Evolutionary conservation across 1,284 basidiomycete species (phyloP).

Genomic region (Ganoderma lingzhi): DNA sequence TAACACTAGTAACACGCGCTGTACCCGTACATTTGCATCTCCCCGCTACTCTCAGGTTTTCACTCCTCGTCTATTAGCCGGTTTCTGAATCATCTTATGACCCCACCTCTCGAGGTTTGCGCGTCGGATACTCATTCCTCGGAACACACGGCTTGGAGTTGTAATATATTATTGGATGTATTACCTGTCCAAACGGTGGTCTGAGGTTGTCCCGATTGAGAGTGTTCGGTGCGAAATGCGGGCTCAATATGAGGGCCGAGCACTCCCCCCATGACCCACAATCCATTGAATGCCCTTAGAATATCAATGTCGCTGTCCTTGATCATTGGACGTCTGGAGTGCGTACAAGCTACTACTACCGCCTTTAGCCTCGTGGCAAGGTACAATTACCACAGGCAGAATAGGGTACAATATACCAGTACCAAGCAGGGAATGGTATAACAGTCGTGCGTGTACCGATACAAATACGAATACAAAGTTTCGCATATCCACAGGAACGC

Average conservation of each 20-base stretch:
- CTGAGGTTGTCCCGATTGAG: neutral
- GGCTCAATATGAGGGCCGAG: neutral
- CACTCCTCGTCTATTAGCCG: neutral
- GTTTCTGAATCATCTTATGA: neutral
- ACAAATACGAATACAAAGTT: too few species aligned
- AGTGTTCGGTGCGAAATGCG: neutral
- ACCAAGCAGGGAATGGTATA: too few species aligned
- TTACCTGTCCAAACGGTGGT: neutral
- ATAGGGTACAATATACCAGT: too few species aligned
- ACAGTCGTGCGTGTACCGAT: too few species aligned
- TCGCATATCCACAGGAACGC: neutral
- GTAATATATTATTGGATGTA: neutral
- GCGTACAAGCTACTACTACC: too few species aligned
- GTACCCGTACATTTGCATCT: neutral
- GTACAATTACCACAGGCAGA: too few species aligned
- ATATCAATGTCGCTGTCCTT: too few species aligned
- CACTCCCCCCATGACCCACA: neutral
- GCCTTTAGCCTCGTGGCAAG: too few species aligned
- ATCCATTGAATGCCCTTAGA: too few species aligned
- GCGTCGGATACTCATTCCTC: neutral
- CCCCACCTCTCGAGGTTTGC: neutral
- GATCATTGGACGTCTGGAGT: too few species aligned
- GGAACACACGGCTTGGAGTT: neutral
- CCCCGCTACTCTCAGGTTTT: neutral
- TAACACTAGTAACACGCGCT: constrained; percentile 1